These are phyloP conservation scores for Tanacetum coccineum DNA, from an alignment of 129 eudicot genomes.

Conservation along the genomic window DNA sequence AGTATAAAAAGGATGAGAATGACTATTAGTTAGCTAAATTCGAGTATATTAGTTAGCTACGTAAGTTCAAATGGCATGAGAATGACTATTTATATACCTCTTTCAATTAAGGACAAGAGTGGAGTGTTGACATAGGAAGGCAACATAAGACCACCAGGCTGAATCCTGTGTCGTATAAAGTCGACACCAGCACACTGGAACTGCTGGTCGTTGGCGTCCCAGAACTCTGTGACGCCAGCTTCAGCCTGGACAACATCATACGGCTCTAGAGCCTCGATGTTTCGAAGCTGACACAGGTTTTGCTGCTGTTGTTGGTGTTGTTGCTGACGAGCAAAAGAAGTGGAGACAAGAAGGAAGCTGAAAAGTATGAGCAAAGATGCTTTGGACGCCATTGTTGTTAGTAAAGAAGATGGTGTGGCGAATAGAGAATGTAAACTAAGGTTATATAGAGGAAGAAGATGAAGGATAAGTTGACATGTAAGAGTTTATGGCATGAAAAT, in stretches of 20 bases:
- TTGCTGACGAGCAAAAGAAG: constrained; percentile 27
- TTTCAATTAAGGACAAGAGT: constrained; percentile 39
- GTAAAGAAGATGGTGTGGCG: constrained; percentile 19
- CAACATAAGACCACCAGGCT: constrained; percentile 52
- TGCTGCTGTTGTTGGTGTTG: constrained; percentile 19
- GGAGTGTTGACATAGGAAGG: constrained; percentile 66
- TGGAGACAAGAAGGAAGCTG: constrained; percentile 8
- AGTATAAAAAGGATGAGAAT: no score
- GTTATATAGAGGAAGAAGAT: constrained; percentile 20
- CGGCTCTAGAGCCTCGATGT: constrained; percentile 55
- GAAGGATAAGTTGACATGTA: constrained; percentile 31
- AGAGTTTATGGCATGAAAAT: neutral
- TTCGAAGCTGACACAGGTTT: constrained; percentile 45
- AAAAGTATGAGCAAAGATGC: constrained; percentile 23
- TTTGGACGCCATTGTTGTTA: constrained; percentile 25
- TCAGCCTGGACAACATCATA: constrained; percentile 39
- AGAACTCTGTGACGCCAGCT: constrained; percentile 63
- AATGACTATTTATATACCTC: constrained; percentile 29
- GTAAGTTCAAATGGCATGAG: no score
- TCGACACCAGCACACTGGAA: constrained; percentile 68
- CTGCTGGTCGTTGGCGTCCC: constrained; percentile 42
- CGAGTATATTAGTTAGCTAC: no score
- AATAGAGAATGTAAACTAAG: constrained; percentile 14
- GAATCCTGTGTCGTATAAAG: constrained; percentile 39
- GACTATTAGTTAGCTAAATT: no score